Percentiles rank a stretch among this genome's conserved stretches.
Conservation (phyloP, 2,329 filamentous ascomycete genomes). For the Aspergillus pseudonomiae region DNA sequence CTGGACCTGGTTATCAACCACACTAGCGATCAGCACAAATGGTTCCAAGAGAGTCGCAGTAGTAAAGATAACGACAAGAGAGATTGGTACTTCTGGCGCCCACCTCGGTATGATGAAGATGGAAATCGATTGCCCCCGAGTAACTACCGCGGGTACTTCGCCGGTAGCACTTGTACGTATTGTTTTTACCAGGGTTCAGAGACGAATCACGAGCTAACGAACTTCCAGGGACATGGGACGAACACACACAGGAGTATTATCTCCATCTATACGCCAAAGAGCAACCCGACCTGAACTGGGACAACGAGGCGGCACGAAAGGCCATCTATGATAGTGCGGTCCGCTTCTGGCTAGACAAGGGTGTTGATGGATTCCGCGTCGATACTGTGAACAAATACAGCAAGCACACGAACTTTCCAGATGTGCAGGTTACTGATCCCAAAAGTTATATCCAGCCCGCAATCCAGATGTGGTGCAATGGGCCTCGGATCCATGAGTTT, state of each 20-base stretch:
- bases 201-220: background rate
- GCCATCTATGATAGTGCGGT: slow-evolving; percentile 70
- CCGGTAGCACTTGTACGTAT: slow-evolving; percentile 57
- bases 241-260: slow-evolving; percentile 70
- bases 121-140: slow-evolving; percentile 67
- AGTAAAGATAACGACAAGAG: slow-evolving; percentile 62
- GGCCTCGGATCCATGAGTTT: slow-evolving; percentile 70
- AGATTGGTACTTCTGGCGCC: slow-evolving; percentile 63
- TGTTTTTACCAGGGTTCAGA: background rate
- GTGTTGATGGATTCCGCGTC: slow-evolving; percentile 71
- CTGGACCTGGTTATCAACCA: slow-evolving; percentile 75
- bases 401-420: slow-evolving; percentile 50
- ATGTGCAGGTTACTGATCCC: slow-evolving; percentile 59
- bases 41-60: slow-evolving; percentile 66
- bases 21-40: slow-evolving; percentile 67
- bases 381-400: slow-evolving; percentile 70
- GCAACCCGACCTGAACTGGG: slow-evolving; percentile 81
- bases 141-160: slow-evolving; percentile 69
- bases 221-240: slow-evolving; percentile 61
- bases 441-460: slow-evolving; percentile 55
- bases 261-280: slow-evolving; percentile 71
- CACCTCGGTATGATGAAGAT: slow-evolving; percentile 51
- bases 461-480: slow-evolving; percentile 64
- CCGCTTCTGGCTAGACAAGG: slow-evolving; percentile 73
- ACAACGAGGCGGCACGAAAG: slow-evolving; percentile 63